Evolutionary conservation across 2,329 filamentous ascomycete species (phyloP), one percentile per base, ranked within the genome.

Genomic region (Thelonectria rubi): DNA sequence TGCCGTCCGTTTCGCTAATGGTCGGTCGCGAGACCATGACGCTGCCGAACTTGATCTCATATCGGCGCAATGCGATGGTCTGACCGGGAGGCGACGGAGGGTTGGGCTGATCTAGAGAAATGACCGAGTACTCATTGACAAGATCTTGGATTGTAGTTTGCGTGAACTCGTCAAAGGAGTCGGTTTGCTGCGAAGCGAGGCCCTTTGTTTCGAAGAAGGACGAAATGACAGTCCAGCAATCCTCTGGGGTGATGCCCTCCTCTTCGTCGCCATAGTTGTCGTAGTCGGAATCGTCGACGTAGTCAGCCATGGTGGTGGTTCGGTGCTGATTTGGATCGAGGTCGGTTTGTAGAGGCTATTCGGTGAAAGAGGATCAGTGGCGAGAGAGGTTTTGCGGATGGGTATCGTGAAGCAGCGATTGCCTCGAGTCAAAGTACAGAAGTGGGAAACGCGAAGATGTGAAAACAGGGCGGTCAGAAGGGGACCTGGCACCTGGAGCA

Each of bases 121-220:
- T 90, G 68, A 90, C 88, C 42, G 92, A 92, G 76, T 97, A 94
- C 77, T 98, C 95, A 72, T 93, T 90, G 62, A 99, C 91, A 62
- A 99, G 88, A 72, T 97, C 92, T 74, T 98, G 94, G 79, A 99
- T 94, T 0, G 94, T 97, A 20, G 92, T 93, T 62, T 91, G 89
- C 59, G 95, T 94, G 74, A 99, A 99, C 76, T 98, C 94, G 79
- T 99, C 93, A 80, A 97, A 99, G 0, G 96, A 99, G 77, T 98
- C 94, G 65, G 98, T 89, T 82, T 99, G 95, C 79, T 99, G 94
- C 15, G 95, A 97, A 20, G 97, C 95, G 32, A 99, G 86, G 73
- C 95, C 94, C 80, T 98, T 99, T 65, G 89, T 87, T 71, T 97
- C 93, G 81, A 99, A 99, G 83, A 97, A 98, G 10, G 95, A 91